These are phyloP conservation scores for Aureobasidium sp. DNA, from an alignment of 2,329 filamentous ascomycete genomes.

Conservation along the genomic window DNA sequence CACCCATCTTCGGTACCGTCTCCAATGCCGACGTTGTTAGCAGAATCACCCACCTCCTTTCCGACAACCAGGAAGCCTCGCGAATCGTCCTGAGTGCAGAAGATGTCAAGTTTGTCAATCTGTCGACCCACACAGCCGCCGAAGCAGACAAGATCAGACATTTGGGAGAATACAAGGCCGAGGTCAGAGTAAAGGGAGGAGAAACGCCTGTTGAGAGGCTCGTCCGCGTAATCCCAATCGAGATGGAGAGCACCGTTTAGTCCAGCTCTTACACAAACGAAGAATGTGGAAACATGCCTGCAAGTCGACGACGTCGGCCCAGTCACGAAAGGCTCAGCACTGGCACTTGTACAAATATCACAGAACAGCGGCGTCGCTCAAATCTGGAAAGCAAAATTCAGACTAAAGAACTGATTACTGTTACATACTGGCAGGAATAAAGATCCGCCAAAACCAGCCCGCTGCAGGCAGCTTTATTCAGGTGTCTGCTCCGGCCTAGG, in stretches of 20 bases:
- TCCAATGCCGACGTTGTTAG: constrained; percentile 43
- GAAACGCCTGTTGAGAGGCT: constrained; percentile 32
- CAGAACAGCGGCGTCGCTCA: not conserved
- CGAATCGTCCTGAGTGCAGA: constrained; percentile 41
- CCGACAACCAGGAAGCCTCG: constrained; percentile 43
- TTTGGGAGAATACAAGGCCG: constrained; percentile 44
- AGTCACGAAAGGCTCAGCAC: not conserved
- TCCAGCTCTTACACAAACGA: not conserved
- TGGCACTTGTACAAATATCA: not conserved
- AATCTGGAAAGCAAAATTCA: not conserved
- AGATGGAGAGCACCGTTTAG: not conserved
- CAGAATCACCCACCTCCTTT: constrained; percentile 40
- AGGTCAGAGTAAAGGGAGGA: constrained; percentile 43
- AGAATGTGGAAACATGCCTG: not conserved
- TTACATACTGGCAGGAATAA: constrained; percentile 7
- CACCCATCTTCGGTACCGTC: constrained; percentile 45
- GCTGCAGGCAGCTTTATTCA: constrained; percentile 1
- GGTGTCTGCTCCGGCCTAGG: not conserved
- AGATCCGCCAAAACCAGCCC: not conserved
- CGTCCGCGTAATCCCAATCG: constrained; percentile 27
- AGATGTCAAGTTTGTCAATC: constrained; percentile 42
- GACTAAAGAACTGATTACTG: not conserved
- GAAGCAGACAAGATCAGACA: constrained; percentile 41
- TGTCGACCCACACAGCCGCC: constrained; percentile 25
- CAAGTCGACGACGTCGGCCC: not conserved